Conservation (phyloP, 345 rosid genomes). For the Citrus reticulata region DNA sequence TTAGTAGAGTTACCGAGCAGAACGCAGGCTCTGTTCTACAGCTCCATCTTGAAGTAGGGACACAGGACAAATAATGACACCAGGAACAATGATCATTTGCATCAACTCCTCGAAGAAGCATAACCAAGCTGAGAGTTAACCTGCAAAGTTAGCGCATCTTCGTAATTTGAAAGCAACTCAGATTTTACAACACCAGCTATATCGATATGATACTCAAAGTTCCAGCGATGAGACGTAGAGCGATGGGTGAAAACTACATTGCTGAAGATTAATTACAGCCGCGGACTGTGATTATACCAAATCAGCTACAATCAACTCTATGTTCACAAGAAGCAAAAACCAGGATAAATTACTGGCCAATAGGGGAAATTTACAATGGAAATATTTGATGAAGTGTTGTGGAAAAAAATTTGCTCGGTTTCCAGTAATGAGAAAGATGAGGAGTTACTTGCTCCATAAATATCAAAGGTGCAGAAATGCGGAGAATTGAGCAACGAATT, state of each 20-base stretch:
- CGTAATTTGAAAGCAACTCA: not conserved
- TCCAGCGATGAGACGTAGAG: not conserved
- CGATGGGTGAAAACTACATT: not conserved
- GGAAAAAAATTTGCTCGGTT: not conserved
- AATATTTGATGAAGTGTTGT: not conserved
- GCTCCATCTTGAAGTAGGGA: constrained; percentile 89
- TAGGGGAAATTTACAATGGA: not conserved
- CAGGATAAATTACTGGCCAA: not conserved
- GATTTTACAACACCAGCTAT: not conserved
- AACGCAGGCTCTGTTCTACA: constrained; percentile 60
- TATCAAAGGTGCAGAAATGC: not conserved
- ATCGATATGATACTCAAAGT: not conserved
- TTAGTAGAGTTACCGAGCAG: constrained; percentile 54
- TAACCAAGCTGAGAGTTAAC: constrained; percentile 49
- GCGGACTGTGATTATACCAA: not conserved
- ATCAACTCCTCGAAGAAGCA: constrained; percentile 75
- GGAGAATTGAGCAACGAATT: not conserved
- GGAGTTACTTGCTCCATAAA: not conserved
- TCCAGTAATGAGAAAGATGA: not conserved
- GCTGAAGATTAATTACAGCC: not conserved
- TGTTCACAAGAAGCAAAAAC: not conserved
- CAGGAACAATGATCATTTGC: constrained; percentile 94
- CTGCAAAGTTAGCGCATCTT: constrained; percentile 28
- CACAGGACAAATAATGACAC: constrained; percentile 93
- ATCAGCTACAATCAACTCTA: not conserved